These are phyloP conservation scores for Epichloe brachyelytri DNA, from an alignment of 2,329 filamentous ascomycete genomes.

Conservation along the genomic window DNA sequence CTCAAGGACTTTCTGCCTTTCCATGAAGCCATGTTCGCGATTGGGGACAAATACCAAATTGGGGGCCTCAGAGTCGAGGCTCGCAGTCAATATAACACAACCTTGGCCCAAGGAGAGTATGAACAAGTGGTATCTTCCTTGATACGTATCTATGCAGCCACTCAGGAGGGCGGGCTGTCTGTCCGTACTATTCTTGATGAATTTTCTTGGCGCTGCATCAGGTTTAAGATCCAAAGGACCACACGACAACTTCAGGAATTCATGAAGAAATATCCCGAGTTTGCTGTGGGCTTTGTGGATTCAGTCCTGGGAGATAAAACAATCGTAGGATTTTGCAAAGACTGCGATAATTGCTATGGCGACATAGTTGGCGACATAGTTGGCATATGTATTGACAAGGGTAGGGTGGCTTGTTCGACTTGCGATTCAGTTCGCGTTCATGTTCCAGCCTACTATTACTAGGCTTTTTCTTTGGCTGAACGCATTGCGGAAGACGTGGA, in stretches of 20 bases:
- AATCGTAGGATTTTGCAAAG: not conserved
- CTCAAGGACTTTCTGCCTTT: not conserved
- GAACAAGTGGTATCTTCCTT: not conserved
- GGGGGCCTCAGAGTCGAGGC: not conserved
- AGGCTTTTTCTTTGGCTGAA: no score
- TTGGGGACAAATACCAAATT: not conserved
- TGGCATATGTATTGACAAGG: accelerated
- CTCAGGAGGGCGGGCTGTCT: not conserved
- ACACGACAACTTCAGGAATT: not conserved
- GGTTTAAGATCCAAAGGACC: accelerated
- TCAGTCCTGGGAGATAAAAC: no score
- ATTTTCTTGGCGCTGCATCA: not conserved
- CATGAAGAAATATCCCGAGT: not conserved
- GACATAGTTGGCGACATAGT: no score
- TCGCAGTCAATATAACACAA: not conserved
- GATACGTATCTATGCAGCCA: not conserved
- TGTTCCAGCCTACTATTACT: accelerated
- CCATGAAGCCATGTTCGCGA: not conserved
- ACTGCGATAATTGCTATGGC: not conserved
- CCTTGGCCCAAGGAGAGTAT: accelerated
- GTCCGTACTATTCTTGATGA: not conserved
- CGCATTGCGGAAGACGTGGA: no score
- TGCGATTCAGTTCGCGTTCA: no score
- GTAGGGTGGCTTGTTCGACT: no score
- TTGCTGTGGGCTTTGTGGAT: not conserved